Evolutionary conservation across 306 rosid genomes (phyloP), one percentile per base, ranked within the genome.

Genomic region (Senna siamea): DNA sequence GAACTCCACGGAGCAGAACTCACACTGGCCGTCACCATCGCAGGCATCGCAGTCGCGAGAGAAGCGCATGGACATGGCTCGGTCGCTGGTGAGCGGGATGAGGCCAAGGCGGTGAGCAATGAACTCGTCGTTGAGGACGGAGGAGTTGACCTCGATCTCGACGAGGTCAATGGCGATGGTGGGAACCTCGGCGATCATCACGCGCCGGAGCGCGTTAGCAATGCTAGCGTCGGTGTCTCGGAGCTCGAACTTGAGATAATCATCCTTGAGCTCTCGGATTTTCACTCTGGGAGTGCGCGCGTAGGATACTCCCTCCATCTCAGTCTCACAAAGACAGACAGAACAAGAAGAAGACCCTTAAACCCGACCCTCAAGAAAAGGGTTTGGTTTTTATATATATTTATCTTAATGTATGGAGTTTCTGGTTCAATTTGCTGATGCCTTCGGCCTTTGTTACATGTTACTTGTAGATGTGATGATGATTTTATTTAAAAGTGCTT

Each of bases 21-120:
- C 97, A 66, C 99, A 94, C 83, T 94, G 99, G 22, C 97, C 97
- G 56, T 94, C 99, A 0, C 99, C 99, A 69, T 94, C 99, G 15
- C 99, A 94, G 15, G 96, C 95, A 60, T 92, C 99, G 59, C 99
- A 94, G 92, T 94, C 99, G 54, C 99, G 99, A 15, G 99, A 94
- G 89, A 94, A 90, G 50, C 99, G 92, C 99, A 94, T 94, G 86
- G 86, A 53, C 99, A 94, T 87, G 56, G 99, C 97, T 0, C 96
- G 91, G 19, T 88, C 96, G 51, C 96, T 89, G 13, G 96, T 92
- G 54, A 94, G 89, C 0, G 99, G 97, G 58, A 94, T 84, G 44
- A 94, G 90, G 2, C 99, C 99, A 0, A 94, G 85, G n/a, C 99
- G 88, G 86, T 92, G 99, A 23, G 96, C 96, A 19, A 94, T 84